Percentiles rank a stretch among this genome's conserved stretches.
These are phyloP conservation scores for Tulasnella sp. DNA, from an alignment of 768 basidiomycete species.

Conservation along the genomic window DNA sequence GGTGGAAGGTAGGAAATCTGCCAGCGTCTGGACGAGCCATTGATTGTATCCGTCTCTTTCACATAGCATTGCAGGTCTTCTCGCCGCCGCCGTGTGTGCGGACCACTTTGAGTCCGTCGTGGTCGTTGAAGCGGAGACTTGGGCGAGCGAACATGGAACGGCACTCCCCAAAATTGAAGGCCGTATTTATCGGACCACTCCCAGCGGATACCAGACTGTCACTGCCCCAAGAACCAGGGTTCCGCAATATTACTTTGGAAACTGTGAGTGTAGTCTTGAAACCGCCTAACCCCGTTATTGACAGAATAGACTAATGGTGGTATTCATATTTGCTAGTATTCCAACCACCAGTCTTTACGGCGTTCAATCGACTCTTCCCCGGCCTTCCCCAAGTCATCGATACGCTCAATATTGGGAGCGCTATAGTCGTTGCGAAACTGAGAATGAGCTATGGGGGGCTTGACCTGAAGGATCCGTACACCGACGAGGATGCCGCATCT, in stretches of 20 bases:
- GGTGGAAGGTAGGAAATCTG: constrained; percentile 7
- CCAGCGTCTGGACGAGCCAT: neutral
- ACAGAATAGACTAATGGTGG: neutral
- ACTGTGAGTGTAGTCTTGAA: neutral
- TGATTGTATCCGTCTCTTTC: neutral
- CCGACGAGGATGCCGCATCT: neutral
- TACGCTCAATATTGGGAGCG: neutral
- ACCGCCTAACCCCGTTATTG: neutral
- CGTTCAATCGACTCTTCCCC: constrained; percentile 8
- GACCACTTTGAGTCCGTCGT: constrained; percentile 15
- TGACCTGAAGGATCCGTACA: neutral
- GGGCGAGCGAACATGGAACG: constrained; percentile 4
- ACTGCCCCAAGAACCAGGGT: neutral
- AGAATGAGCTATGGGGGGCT: neutral
- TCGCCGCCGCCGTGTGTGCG: constrained; percentile 11
- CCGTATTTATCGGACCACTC: neutral
- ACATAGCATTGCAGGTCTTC: constrained; percentile 7
- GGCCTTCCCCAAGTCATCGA: constrained; percentile 22
- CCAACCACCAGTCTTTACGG: neutral
- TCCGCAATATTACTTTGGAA: constrained; percentile 6
- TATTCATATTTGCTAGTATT: neutral
- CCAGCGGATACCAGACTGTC: neutral
- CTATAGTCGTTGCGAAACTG: neutral
- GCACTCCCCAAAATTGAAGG: neutral
- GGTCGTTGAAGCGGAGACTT: constrained; percentile 8